Base-by-base conservation (phyloP, 2,329 filamentous ascomycete species). In the Cladophialophora bantiana region DNA sequence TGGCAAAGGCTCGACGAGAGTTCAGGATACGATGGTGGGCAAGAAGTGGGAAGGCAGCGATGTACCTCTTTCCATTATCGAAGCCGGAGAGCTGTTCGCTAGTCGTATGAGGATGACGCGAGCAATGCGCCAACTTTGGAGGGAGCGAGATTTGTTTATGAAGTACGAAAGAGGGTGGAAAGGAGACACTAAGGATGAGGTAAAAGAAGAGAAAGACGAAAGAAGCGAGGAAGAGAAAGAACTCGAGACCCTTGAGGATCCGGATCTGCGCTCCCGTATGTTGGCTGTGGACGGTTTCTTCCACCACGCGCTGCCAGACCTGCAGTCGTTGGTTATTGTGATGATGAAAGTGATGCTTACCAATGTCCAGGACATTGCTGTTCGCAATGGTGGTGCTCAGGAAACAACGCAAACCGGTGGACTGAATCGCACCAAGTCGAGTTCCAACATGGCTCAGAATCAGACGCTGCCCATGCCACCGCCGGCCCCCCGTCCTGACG, bases 251-350 rank as follows among this genome's bases (percentile, higher is more conserved):
- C 69, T 74, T 6, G 84, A 87, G 68, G 82, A 84, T 60, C 79
- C 83, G n/a, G 83, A 85, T 36, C 82, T 87, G 36, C 87, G 86
- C 73, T 83, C 86, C 73, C 87, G 92, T 35, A 81, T 97, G 60
- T 80, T 89, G 71, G 86, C 89, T 0, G 88, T 98, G 13, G 93
- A 97, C 75, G 81, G 83, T 7, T 96, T 96, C 75, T 99, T 98
- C 75, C 85, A 86, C 74, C 84, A 90, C 69, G 88, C 91, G 0
- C 81, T 99, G 59, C 92, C 94, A 1, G 89, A 96, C 77, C 81
- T 99, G 15, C 95, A 98, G 76, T 98, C 94, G 0, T 82, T 98
- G 13, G 90, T 97, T 3, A 96, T 98, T 72, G 94, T 98, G 4
- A 84, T 98, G 45, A 85, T 98, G 71, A 96, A 95, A 77, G 91